phyloP scores from a whole-genome alignment of 176 grass and related monocot genomes.

The Eragrostis curvula region DNA sequence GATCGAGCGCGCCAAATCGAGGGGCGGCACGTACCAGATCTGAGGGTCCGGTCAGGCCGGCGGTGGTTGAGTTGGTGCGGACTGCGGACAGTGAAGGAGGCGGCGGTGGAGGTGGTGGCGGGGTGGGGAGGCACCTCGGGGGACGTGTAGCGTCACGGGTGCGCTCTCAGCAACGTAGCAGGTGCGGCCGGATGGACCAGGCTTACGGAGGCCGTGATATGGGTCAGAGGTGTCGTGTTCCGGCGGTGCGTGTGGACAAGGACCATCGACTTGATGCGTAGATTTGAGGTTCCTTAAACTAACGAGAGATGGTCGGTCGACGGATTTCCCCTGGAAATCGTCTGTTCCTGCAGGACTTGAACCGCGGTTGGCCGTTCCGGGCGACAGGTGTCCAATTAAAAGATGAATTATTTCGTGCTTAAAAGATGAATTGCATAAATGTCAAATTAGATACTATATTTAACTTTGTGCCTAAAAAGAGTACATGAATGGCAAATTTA shows the following conservation, averaged over 20 bases:
- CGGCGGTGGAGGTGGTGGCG: slow-evolving; percentile 21
- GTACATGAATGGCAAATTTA: no score
- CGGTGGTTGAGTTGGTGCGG: slow-evolving; percentile 30
- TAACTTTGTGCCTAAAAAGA: no score
- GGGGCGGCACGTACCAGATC: slow-evolving; percentile 48
- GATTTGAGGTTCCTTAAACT: not conserved
- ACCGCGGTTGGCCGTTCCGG: not conserved
- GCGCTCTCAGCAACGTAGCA: not conserved
- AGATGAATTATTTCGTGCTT: no score
- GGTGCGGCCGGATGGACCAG: not conserved
- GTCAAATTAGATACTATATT: no score
- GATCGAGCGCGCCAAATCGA: slow-evolving; percentile 41
- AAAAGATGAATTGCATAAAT: no score
- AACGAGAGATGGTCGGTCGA: not conserved
- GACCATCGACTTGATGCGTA: not conserved
- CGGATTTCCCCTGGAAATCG: not conserved
- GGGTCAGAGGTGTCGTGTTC: not conserved
- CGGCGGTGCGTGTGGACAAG: not conserved
- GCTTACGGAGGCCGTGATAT: not conserved
- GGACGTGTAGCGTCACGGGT: slow-evolving; percentile 36
- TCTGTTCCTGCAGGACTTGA: not conserved
- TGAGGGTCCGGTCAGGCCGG: slow-evolving; percentile 15
- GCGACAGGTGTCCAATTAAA: no score
- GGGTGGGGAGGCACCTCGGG: slow-evolving; percentile 20
- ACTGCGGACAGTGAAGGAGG: slow-evolving; percentile 13